A percentile compares a stretch with the other conserved stretches of the same genome.
Evolutionary conservation across 2,329 filamentous ascomycete species (phyloP).

Genomic region (Corynespora cassiicola): DNA sequence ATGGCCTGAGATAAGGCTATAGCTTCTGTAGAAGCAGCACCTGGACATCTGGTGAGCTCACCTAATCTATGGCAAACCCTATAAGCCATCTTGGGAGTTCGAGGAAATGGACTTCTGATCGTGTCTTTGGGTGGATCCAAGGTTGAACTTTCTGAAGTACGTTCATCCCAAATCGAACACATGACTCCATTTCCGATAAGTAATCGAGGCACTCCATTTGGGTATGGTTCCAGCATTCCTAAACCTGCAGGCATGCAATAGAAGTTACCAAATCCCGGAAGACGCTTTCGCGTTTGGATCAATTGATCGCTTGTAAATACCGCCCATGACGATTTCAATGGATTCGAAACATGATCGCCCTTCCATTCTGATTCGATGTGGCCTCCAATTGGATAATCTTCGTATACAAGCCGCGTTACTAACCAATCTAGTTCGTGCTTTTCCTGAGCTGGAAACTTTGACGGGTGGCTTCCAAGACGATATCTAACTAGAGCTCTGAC

Average conservation of each 20-base stretch:
- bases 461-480: background rate
- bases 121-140: background rate
- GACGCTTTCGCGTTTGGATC: no score
- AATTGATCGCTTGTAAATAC: no score
- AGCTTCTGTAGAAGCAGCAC: slow-evolving; percentile 9
- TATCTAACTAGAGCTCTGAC: slow-evolving; percentile 5
- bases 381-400: no score
- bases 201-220: no score
- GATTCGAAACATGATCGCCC: no score
- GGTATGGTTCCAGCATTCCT: no score
- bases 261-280: no score
- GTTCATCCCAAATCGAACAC: background rate
- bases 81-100: background rate
- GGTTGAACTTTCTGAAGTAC: background rate
- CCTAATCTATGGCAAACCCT: slow-evolving; percentile 6
- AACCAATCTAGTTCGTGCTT: slow-evolving; percentile 4
- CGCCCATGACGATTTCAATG: no score
- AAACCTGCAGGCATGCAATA: no score
- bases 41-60: slow-evolving; percentile 1
- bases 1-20: slow-evolving; percentile 8
- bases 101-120: background rate
- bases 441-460: background rate
- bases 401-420: slow-evolving; percentile 1
- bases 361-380: no score
- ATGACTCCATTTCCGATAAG: no score